phyloP scores from a whole-genome alignment of 805 yeast species.

The Crinitomyces ghanaensis region DNA sequence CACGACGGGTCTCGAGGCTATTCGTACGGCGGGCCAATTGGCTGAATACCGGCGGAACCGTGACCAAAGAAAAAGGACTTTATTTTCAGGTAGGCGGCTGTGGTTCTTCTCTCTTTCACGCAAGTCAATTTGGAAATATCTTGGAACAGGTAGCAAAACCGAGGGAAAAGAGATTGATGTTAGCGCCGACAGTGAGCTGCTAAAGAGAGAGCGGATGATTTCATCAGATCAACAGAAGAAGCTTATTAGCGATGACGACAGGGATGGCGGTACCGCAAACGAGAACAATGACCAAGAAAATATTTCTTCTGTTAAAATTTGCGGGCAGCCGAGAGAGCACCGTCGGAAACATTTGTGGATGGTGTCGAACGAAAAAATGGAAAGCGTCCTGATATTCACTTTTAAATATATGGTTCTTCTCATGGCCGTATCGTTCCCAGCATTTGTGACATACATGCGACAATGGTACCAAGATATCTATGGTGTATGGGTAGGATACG shows the following conservation, averaged over 20 bases:
- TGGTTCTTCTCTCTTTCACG: conserved; percentile 35
- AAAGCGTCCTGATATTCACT: conserved; percentile 32
- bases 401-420: conserved; percentile 36
- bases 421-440: conserved; percentile 39
- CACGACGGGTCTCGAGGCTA: conserved; percentile 23
- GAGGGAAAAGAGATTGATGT: conserved; percentile 13
- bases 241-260: conserved; percentile 1
- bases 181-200: conserved; percentile 5
- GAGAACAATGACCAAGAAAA: conserved; percentile 4
- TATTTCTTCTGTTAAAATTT: conserved; percentile 6
- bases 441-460: conserved; percentile 36
- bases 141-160: conserved; percentile 15
- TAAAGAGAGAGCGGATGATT: not conserved
- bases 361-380: conserved; percentile 11
- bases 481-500: conserved; percentile 46
- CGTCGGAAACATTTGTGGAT: conserved; percentile 13
- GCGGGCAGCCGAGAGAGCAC: conserved; percentile 1
- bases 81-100: conserved; percentile 28
- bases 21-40: conserved; percentile 25
- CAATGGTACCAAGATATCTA: conserved; percentile 38
- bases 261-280: not conserved
- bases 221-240: not conserved
- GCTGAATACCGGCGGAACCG: conserved; percentile 22
- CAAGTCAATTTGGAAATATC: conserved; percentile 29
- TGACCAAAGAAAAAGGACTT: conserved; percentile 25